Percentiles rank a stretch among this genome's conserved stretches.
phyloP scores from a whole-genome alignment of 2,329 filamentous ascomycete species.

The Juglanconis oblonga region DNA sequence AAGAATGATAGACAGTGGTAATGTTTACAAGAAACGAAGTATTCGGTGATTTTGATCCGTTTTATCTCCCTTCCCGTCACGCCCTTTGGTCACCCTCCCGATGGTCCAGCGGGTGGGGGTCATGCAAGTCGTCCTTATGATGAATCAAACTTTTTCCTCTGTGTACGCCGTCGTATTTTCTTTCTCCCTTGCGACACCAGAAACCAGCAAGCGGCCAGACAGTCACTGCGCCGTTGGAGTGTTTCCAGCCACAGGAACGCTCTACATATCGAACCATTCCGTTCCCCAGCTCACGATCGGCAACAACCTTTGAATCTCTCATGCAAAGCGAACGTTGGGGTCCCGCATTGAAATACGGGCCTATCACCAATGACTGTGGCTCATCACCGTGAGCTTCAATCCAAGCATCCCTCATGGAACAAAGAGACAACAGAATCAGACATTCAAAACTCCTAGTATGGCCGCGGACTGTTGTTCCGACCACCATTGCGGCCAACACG shows the following conservation, averaged over 20 bases:
- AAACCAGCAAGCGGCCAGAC: neutral
- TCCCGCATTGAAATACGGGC: neutral
- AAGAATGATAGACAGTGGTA: neutral
- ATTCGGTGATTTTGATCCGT: neutral
- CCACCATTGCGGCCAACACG: slow-evolving; percentile 14
- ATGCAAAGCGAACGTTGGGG: slow-evolving; percentile 5
- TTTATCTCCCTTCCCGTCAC: neutral
- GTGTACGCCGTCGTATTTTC: slow-evolving; percentile 1
- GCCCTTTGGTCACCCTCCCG: neutral
- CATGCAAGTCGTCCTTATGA: slow-evolving; percentile 3
- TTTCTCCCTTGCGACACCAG: neutral
- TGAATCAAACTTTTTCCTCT: slow-evolving; percentile 2
- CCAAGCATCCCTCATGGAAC: neutral
- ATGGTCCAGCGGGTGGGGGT: slow-evolving; percentile 3
- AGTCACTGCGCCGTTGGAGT: neutral
- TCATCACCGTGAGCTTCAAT: neutral
- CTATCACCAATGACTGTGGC: neutral
- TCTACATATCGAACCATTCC: slow-evolving; percentile 5
- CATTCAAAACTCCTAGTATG: slow-evolving; percentile 8
- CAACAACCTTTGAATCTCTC: neutral
- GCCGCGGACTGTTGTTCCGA: slow-evolving; percentile 17
- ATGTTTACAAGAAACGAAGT: slow-evolving; percentile 15
- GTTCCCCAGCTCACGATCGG: too few species aligned
- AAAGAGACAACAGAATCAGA: neutral
- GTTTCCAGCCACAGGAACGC: slow-evolving; percentile 3